phyloP scores from a whole-genome alignment of 1,284 basidiomycete genomes.

The Mixia osmundae region DNA sequence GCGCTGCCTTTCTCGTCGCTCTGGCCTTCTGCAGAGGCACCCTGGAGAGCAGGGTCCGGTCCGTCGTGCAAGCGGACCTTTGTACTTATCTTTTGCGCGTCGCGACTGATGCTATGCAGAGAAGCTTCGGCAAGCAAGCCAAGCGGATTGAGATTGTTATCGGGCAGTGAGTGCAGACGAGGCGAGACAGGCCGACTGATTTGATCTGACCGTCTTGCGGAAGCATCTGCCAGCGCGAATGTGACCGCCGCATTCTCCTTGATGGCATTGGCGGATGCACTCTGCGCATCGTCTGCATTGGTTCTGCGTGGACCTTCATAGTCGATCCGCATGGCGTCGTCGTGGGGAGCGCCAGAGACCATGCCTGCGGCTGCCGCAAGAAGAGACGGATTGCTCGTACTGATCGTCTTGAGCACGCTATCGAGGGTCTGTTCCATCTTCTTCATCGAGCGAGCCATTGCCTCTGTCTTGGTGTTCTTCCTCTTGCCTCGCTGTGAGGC shows the following conservation, averaged over 20 bases:
- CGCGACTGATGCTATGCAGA: no score
- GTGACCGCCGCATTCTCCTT: not conserved
- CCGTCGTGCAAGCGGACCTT: not conserved
- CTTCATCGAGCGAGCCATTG: conserved; percentile 64
- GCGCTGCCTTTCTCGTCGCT: not conserved
- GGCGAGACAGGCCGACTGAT: conserved; percentile 3
- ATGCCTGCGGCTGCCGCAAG: not conserved
- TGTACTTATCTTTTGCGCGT: conserved; percentile 2
- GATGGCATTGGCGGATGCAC: not conserved
- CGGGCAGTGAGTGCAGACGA: conserved; percentile 65
- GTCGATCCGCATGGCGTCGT: not conserved
- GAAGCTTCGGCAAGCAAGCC: conserved; percentile 77
- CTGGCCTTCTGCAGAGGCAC: no score
- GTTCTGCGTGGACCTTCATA: not conserved
- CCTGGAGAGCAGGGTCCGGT: not conserved
- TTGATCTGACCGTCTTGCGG: not conserved
- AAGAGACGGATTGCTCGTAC: conserved; percentile 6
- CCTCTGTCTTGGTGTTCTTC: conserved; percentile 24
- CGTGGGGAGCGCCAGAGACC: not conserved
- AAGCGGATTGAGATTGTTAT: conserved; percentile 70
- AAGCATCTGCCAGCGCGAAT: not conserved
- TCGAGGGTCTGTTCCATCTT: conserved; percentile 85
- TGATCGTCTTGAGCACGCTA: conserved; percentile 31
- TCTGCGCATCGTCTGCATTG: not conserved
- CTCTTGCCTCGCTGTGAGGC: conserved; percentile 82